These are phyloP conservation scores for Pinus tabuliformis DNA, from an alignment of 75 land plant species.

Conservation along the genomic window DNA sequence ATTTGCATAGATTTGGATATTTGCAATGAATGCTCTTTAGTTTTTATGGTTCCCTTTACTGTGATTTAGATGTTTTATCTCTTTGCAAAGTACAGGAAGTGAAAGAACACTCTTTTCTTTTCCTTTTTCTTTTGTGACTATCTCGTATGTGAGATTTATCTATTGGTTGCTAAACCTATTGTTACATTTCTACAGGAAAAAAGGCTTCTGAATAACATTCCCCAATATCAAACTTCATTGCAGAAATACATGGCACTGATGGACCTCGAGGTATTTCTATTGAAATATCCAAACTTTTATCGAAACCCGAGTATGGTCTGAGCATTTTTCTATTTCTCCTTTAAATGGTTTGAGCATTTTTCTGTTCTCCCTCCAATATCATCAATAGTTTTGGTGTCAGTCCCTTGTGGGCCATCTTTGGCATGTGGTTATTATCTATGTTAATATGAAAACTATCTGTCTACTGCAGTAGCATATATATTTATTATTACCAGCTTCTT, in stretches of 20 bases:
- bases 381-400: no score
- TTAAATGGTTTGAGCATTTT: no score
- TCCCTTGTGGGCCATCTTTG: no score
- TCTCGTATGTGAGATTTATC: background rate
- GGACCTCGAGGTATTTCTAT: conserved; percentile 74
- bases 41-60: background rate
- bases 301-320: background rate
- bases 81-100: background rate
- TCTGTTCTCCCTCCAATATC: no score
- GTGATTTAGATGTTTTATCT: background rate
- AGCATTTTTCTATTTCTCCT: background rate
- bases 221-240: conserved; percentile 73
- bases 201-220: conserved; percentile 67
- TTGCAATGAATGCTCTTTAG: background rate
- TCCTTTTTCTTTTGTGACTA: background rate
- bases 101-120: no score
- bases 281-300: background rate
- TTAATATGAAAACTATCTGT: no score
- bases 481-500: background rate
- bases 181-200: conserved; percentile 43
- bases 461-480: no score
- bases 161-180: background rate
- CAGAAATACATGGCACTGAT: conserved; percentile 92
- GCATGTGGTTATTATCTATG: no score
- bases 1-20: background rate